Percentiles rank a stretch among this genome's conserved stretches.
phyloP scores from a whole-genome alignment of 805 yeast species.

The Kodamaea kakaduensis region DNA sequence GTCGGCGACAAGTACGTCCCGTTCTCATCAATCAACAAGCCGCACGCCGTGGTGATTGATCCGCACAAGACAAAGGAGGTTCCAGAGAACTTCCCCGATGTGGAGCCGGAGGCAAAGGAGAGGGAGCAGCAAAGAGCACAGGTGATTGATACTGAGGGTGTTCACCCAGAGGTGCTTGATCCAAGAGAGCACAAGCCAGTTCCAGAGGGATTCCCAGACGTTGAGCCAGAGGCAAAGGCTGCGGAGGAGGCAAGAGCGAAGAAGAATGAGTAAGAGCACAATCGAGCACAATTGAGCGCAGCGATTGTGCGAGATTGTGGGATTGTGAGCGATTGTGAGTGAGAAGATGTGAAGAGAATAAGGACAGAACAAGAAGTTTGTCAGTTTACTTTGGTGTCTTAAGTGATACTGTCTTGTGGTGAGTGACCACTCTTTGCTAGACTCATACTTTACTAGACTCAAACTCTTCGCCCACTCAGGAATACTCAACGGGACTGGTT shows the following conservation, averaged over 20 bases:
- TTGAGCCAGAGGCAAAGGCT: conserved; percentile 30
- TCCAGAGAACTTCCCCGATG: conserved; percentile 26
- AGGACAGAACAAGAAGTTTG: background rate
- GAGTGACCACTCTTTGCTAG: too few relatives aligned
- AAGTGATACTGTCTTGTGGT: too few relatives aligned
- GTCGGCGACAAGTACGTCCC: conserved; percentile 39
- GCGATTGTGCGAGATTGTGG: too few relatives aligned
- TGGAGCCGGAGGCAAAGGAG: conserved; percentile 30
- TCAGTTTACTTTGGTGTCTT: too few relatives aligned
- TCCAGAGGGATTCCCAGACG: conserved; percentile 25
- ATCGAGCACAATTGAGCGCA: too few relatives aligned
- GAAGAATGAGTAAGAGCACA: too few relatives aligned
- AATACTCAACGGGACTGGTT: too few relatives aligned
- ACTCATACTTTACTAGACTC: too few relatives aligned
- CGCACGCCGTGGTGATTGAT: conserved; percentile 28
- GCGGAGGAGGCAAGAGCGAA: conserved; percentile 17
- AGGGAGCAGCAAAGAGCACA: conserved; percentile 17
- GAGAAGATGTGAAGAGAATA: background rate
- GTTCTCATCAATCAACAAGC: conserved; percentile 33
- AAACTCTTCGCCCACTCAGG: too few relatives aligned
- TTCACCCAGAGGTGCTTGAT: conserved; percentile 11
- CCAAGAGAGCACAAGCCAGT: conserved; percentile 24
- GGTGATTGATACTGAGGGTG: conserved; percentile 3
- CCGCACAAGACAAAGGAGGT: conserved; percentile 25
- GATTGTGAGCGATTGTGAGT: too few relatives aligned